phyloP scores from a whole-genome alignment of 148 eudicot genomes.

The Rhododendron molle region DNA sequence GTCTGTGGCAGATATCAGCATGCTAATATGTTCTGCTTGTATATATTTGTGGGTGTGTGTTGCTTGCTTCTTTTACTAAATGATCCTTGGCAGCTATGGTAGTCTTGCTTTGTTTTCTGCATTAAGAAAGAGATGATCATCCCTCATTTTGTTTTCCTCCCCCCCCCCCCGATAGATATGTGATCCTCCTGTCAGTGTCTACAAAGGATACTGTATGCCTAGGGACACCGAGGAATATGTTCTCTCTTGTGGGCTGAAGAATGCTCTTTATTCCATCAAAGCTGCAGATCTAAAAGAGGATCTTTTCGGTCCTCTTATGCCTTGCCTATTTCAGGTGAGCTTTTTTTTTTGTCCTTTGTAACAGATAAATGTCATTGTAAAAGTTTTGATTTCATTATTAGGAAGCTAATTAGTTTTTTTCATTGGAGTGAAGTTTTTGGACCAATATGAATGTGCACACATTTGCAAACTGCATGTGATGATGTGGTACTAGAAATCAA shows the following conservation, averaged over 20 bases:
- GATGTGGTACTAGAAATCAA: not conserved
- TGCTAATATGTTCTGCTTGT: not conserved
- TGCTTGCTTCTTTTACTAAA: not conserved
- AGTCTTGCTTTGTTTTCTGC: not conserved
- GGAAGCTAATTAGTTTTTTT: not conserved
- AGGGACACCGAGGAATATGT: conserved; percentile 72
- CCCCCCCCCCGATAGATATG: conserved; percentile 35
- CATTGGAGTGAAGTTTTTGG: not conserved
- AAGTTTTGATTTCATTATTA: not conserved
- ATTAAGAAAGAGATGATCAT: not conserved
- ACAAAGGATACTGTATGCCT: conserved; percentile 62
- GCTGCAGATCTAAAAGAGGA: conserved; percentile 72
- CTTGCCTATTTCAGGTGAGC: conserved; percentile 66
- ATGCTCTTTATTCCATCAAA: conserved; percentile 76
- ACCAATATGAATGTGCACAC: not conserved
- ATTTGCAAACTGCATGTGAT: not conserved
- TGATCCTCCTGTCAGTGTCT: conserved; percentile 83
- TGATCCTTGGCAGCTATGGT: not conserved
- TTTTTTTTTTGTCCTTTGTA: not conserved
- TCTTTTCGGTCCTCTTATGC: conserved; percentile 68
- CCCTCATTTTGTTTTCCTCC: not conserved
- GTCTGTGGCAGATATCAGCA: not conserved
- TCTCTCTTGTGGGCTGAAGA: conserved; percentile 60
- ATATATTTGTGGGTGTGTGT: not conserved
- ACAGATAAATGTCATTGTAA: not conserved